Percentiles rank a stretch among this genome's conserved stretches.
Conservation (phyloP, 73 alveolate genomes). For the Symbiodinium natans region DNA sequence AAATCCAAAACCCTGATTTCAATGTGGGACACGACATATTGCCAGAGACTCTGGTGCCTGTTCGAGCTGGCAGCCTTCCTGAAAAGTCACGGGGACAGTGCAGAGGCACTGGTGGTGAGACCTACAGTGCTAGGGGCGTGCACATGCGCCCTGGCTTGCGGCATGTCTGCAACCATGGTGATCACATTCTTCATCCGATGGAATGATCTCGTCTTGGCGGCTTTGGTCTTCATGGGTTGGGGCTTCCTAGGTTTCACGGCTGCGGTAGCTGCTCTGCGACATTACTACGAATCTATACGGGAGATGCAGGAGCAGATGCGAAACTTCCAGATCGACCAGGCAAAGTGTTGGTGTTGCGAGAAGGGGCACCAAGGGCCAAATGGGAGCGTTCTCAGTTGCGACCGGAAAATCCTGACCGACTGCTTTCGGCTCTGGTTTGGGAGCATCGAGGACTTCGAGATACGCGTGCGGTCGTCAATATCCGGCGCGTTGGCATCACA, state of each 20-base stretch:
- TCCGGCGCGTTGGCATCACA: not conserved
- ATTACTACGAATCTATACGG: not conserved
- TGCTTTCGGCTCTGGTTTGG: not conserved
- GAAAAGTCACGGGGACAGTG: constrained; percentile 1
- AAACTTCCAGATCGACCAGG: not conserved
- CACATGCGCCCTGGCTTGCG: not conserved
- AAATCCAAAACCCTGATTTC: too few relatives aligned
- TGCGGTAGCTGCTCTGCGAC: not conserved
- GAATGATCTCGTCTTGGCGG: not conserved
- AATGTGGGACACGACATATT: too few relatives aligned
- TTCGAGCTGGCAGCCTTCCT: constrained; percentile 13
- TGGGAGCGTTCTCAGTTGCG: not conserved
- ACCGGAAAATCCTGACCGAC: not conserved
- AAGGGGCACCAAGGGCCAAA: not conserved
- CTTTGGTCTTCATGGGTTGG: not conserved
- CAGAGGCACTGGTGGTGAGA: not conserved
- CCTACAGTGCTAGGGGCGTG: not conserved
- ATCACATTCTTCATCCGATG: not conserved
- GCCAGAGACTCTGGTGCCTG: not conserved
- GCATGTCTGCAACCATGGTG: not conserved
- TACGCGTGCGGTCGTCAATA: not conserved
- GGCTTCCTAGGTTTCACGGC: not conserved
- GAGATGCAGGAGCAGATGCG: not conserved
- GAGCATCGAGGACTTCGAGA: not conserved
- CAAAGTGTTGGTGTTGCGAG: not conserved